Evolutionary conservation across 225 moss, liverwort and hornwort species (phyloP).

Genomic region (Pseudisothecium myosuroides): DNA sequence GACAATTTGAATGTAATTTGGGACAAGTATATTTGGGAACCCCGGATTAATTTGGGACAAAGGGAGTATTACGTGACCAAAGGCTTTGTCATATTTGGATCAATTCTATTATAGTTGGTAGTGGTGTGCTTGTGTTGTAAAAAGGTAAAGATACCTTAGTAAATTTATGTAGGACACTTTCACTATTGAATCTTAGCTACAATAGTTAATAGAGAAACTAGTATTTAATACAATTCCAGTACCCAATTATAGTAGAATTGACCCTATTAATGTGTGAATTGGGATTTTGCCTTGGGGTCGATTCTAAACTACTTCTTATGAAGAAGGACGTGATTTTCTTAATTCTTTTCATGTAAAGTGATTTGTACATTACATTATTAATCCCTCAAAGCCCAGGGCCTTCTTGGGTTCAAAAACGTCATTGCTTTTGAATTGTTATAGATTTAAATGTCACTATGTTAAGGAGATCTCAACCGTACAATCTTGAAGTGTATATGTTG

Average conservation of each 20-base stretch:
- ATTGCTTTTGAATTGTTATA: too few species aligned
- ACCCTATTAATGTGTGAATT: not conserved
- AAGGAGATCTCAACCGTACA: too few species aligned
- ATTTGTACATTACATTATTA: not conserved
- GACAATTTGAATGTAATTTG: too few species aligned
- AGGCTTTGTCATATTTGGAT: not conserved
- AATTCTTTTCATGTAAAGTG: not conserved
- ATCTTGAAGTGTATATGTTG: too few species aligned
- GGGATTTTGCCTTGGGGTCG: not conserved
- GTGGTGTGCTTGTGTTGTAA: accelerated
- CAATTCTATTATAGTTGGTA: not conserved
- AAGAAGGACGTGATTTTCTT: not conserved
- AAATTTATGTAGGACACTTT: not conserved
- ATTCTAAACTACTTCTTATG: not conserved
- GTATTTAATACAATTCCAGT: not conserved
- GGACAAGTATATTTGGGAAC: too few species aligned
- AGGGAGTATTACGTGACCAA: too few species aligned
- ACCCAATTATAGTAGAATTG: not conserved
- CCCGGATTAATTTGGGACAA: too few species aligned
- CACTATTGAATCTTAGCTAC: too few species aligned
- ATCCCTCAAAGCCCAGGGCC: too few species aligned
- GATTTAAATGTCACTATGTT: too few species aligned
- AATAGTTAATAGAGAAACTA: too few species aligned
- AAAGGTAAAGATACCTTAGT: not conserved
- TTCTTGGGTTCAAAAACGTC: too few species aligned